A percentile compares a stretch with the other conserved stretches of the same genome.
phyloP scores from a whole-genome alignment of 352 stramenopile genomes.

The Globisporangium emineosum region DNA sequence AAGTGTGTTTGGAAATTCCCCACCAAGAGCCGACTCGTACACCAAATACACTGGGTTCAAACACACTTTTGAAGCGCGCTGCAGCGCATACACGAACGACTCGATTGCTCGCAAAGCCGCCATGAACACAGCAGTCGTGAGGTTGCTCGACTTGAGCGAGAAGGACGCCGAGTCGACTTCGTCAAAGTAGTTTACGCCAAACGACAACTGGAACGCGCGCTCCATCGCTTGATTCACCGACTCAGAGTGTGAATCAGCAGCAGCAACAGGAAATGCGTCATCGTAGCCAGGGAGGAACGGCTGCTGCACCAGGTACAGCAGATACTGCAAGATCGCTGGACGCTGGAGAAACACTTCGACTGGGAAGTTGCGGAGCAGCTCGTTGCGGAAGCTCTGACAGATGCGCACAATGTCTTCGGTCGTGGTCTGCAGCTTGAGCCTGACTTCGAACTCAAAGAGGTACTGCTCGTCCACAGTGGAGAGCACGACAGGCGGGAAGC shows the following conservation, averaged over 20 bases:
- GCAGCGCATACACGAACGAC: constrained; percentile 46
- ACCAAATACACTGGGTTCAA: constrained; percentile 50
- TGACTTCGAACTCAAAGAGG: constrained; percentile 82
- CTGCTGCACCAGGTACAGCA: constrained; percentile 64
- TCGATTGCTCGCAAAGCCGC: constrained; percentile 64
- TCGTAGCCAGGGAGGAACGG: constrained; percentile 39
- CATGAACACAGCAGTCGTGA: constrained; percentile 48
- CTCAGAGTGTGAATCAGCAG: neutral
- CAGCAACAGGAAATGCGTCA: neutral
- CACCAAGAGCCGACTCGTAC: constrained; percentile 21
- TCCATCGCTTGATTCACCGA: constrained; percentile 20
- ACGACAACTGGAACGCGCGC: constrained; percentile 18
- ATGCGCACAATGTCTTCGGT: constrained; percentile 46
- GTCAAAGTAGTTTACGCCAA: constrained; percentile 79
- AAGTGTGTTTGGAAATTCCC: constrained; percentile 27
- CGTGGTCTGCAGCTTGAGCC: constrained; percentile 46
- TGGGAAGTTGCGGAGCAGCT: constrained; percentile 66
- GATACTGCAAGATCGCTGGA: constrained; percentile 47
- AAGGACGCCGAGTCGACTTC: constrained; percentile 41
- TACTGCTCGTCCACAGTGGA: constrained; percentile 59
- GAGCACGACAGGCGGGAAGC: constrained; percentile 50
- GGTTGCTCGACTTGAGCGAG: constrained; percentile 43
- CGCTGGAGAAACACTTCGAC: constrained; percentile 67
- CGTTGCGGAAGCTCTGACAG: constrained; percentile 45
- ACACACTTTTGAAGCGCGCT: constrained; percentile 23